These are phyloP conservation scores for Malassezia brasiliensis DNA, from an alignment of 1,284 basidiomycete genomes.

Conservation along the genomic window DNA sequence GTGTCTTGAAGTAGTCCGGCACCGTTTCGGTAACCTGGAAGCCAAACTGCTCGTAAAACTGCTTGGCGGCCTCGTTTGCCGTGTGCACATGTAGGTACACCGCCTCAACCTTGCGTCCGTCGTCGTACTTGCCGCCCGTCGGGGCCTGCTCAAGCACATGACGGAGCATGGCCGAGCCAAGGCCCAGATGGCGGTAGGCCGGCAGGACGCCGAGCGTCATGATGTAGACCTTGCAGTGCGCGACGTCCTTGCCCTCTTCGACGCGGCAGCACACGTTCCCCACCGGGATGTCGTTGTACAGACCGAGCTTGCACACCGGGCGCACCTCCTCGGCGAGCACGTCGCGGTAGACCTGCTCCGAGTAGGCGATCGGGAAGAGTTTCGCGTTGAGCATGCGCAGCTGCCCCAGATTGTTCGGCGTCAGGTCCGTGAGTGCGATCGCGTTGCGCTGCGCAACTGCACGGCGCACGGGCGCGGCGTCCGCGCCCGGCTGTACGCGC, in stretches of 20 bases:
- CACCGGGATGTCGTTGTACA: conserved; percentile 50
- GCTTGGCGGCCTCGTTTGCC: conserved; percentile 44
- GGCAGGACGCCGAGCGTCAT: conserved; percentile 50
- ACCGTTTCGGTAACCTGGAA: conserved; percentile 42
- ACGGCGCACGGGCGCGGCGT: conserved; percentile 11
- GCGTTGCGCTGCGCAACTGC: not conserved
- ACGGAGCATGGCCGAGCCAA: conserved; percentile 44
- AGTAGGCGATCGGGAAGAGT: conserved; percentile 43
- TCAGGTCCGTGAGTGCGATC: conserved; percentile 33
- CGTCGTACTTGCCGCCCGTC: conserved; percentile 31
- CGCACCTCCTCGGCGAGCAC: conserved; percentile 29
- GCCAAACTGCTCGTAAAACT: conserved; percentile 49
- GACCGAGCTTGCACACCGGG: conserved; percentile 42
- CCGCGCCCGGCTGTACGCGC: conserved; percentile 2
- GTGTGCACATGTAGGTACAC: conserved; percentile 50
- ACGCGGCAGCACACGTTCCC: conserved; percentile 47
- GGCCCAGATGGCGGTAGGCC: conserved; percentile 49
- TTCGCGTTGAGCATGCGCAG: conserved; percentile 42
- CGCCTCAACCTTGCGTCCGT: conserved; percentile 24
- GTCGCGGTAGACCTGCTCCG: conserved; percentile 40
- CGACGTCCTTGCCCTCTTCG: conserved; percentile 27
- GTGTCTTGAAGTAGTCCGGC: conserved; percentile 39
- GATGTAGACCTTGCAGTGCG: conserved; percentile 46
- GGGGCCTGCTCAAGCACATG: conserved; percentile 43
- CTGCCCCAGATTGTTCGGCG: conserved; percentile 46